Evolutionary conservation across 1,284 basidiomycete species (phyloP).

Genomic region (Boletus holoroseus): DNA sequence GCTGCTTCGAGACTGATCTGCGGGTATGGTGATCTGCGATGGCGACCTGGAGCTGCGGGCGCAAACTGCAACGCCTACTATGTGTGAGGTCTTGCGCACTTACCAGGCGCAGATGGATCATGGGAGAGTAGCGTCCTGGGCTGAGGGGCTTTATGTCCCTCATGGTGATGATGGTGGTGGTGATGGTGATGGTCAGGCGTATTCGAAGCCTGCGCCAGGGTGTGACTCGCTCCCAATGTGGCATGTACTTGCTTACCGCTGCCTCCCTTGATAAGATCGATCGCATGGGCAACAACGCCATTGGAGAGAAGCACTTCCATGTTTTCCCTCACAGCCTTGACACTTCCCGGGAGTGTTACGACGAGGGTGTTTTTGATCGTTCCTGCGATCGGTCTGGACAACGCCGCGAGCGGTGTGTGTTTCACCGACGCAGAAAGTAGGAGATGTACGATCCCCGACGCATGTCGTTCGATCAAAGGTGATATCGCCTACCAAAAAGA

Average conservation of each 20-base stretch:
- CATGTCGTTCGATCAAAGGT: conserved; percentile 67
- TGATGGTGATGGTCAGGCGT: conserved; percentile 30
- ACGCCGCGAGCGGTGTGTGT: conserved; percentile 74
- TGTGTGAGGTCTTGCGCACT: conserved; percentile 16
- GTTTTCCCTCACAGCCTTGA: conserved; percentile 80
- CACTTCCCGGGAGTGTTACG: conserved; percentile 77
- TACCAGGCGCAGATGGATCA: conserved; percentile 64
- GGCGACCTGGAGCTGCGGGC: conserved; percentile 53
- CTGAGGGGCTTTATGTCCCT: conserved; percentile 43
- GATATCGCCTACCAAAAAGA: conserved; percentile 52
- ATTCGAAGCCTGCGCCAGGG: conserved; percentile 5
- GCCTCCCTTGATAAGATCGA: conserved; percentile 71
- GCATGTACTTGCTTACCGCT: conserved; percentile 59
- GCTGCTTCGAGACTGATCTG: conserved; percentile 66
- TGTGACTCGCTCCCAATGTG: conserved; percentile 32
- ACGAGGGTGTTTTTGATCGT: conserved; percentile 64
- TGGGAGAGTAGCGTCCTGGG: conserved; percentile 56
- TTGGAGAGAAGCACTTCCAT: conserved; percentile 55
- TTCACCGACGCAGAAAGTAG: conserved; percentile 63
- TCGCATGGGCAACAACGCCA: conserved; percentile 62
- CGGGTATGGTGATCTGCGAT: conserved; percentile 73
- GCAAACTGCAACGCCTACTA: not conserved
- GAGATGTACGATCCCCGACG: conserved; percentile 76
- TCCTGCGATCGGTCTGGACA: conserved; percentile 78
- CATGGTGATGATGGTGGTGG: conserved; percentile 39